Evolutionary conservation across 768 basidiomycete species (phyloP).

Genomic region (Gymnopilus dilepis): DNA sequence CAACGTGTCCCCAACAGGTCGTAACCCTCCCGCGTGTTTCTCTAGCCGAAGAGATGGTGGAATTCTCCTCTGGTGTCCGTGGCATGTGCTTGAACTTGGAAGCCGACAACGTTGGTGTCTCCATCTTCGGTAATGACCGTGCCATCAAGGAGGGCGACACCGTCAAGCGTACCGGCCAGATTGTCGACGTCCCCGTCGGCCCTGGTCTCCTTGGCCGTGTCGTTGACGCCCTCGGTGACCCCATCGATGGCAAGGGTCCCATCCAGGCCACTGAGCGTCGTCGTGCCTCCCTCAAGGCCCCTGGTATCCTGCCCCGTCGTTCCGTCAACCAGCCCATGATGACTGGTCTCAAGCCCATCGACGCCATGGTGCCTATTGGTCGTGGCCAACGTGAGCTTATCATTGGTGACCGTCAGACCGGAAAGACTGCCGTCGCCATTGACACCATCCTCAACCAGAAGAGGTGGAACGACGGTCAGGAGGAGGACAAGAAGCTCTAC

Average conservation of each 20-base stretch:
- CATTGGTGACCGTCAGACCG: slow-evolving; percentile 99
- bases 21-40: slow-evolving; percentile 28
- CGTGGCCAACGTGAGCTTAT: slow-evolving; percentile 99
- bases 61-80: slow-evolving; percentile 99
- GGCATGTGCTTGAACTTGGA: slow-evolving; percentile 99
- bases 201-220: slow-evolving; percentile 98
- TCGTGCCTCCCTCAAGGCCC: slow-evolving; percentile 97
- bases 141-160: slow-evolving; percentile 99
- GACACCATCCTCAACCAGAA: slow-evolving; percentile 99
- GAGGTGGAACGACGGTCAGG: slow-evolving; percentile 98
- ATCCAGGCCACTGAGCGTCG: slow-evolving; percentile 93
- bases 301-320: slow-evolving; percentile 98
- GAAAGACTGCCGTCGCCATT: slow-evolving; percentile 99
- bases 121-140: slow-evolving; percentile 98
- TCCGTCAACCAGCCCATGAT: slow-evolving; percentile 99
- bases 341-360: slow-evolving; percentile 99
- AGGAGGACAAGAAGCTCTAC: slow-evolving; percentile 98
- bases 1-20: slow-evolving; percentile 16
- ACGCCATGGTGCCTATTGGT: slow-evolving; percentile 99
- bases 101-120: slow-evolving; percentile 99
- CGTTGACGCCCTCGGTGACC: slow-evolving; percentile 99
- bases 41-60: slow-evolving; percentile 99
- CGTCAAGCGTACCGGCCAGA: slow-evolving; percentile 99
- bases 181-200: slow-evolving; percentile 99
- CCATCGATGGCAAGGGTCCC: slow-evolving; percentile 99